phyloP scores from a whole-genome alignment of 2,329 filamentous ascomycete species.

The Claviceps quebecensis region DNA sequence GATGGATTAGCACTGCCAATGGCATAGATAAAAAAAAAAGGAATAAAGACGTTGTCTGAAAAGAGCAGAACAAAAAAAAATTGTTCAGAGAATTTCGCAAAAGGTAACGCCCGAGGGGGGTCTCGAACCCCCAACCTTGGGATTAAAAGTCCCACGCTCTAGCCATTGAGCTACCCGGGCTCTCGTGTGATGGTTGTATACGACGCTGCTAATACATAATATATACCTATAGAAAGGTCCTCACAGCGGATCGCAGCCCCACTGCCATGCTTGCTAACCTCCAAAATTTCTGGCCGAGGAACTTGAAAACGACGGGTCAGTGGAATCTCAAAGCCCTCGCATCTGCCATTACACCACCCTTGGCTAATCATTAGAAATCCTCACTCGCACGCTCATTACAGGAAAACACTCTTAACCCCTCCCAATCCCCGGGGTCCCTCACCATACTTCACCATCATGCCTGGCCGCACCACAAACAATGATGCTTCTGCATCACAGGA shows the following conservation, averaged over 20 bases:
- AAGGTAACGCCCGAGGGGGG: conserved; percentile 16
- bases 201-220: neutral
- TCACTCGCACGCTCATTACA: too few species aligned
- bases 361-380: neutral
- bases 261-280: neutral
- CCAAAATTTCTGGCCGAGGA: conserved; percentile 6
- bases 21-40: neutral
- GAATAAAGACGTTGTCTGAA: neutral
- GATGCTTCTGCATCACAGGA: conserved; percentile 19
- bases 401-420: neutral
- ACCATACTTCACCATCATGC: conserved; percentile 16
- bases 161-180: conserved; percentile 21
- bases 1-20: too few species aligned
- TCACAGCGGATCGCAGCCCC: neutral
- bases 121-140: conserved; percentile 20
- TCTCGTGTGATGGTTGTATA: neutral
- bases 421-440: neutral
- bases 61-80: neutral
- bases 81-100: fast-evolving
- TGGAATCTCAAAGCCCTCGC: neutral
- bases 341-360: neutral
- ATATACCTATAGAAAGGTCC: neutral
- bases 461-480: conserved; percentile 24
- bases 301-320: neutral
- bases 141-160: conserved; percentile 22